Base-by-base conservation (phyloP, 2,329 filamentous ascomycete species). In the Xylariaceae sp. region DNA sequence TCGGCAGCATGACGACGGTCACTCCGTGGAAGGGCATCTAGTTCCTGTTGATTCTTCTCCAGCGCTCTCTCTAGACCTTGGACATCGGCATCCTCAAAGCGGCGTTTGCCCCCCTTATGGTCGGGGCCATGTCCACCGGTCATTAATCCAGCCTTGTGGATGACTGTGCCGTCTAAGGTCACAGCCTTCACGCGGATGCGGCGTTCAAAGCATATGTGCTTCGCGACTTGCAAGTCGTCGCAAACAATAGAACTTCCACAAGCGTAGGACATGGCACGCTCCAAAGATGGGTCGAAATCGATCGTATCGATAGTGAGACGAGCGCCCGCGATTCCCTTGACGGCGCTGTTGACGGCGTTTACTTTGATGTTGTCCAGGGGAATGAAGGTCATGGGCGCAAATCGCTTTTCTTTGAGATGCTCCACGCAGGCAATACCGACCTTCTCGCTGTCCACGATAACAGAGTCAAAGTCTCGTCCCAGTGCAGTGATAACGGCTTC, bases 331-430 rank as follows among this genome's bases (percentile, higher is more conserved):
- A 96, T 88, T 34, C 92, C 90, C 75, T 97, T 97, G 65, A 99
- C 80, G 61, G 90, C 92, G 4, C 91, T 89, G 72, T 96, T 96
- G 60, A 94, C 85, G 9, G 90, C 87, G 72, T 90, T 92, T 71
- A 97, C 92, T 70, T 97, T 95, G 73, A 99, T 96, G 55, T 96
- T 97, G 78, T 99, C 94, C 15, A 99, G 81, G 0, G 94, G 94
- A 64, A 97, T 92, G 73, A 99, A 97, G 1, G 91, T 97, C 75
- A 94, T 90, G 59, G 92, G 90, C 5, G 89, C 84, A 56, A 89
- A 87, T 58, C 90, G 87, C 71, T 97, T 90, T 65, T 96, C 91
- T 67, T 94, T 94, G 60, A 99, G 83, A 69, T 96, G 95, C 66
- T 94, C 86, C 58, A 99, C 94, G 73, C 94, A 99, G 67, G 97